Evolutionary conservation across 768 basidiomycete species (phyloP), one percentile per base, ranked within the genome.

Genomic region (Fomitopsis serialis): DNA sequence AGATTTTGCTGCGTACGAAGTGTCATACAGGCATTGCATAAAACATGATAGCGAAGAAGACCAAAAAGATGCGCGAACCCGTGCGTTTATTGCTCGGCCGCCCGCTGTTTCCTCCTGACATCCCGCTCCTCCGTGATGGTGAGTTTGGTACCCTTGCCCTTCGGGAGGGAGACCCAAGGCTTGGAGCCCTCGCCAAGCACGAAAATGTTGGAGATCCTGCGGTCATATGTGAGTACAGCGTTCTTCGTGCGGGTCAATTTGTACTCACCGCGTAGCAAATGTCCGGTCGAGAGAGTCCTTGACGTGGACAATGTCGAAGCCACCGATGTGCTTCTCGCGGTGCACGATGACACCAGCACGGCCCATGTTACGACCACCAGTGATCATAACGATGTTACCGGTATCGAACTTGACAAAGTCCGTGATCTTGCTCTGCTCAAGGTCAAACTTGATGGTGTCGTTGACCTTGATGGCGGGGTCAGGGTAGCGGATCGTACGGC

Each of bases 301-400:
- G 65, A 98, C 91, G 68, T 98, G 96, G 54, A 98, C 92, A 56
- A 99, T 98, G 75, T 99, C 97, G 74, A 95, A 98, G 58, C 95
- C 96, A 71, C 97, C 97, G 61, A 92, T 76, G 73, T 98, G 97
- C 78, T 93, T 93, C 81, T 98, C 97, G 62, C 89, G 83, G 77
- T 96, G 92, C 49, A 92, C 85, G 66, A 99, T 97, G 58, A 93
- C 84, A 77, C 97, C 97, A 53, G 86, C 89, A 76, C 97, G 85
- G 61, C 97, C 97, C 93, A 98, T 98, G 87, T 98, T 99, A 71
- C 96, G 93, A 58, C 97, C 97, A 68, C 97, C 97, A 58, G 97
- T 99, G 76, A 97, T 82, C 80, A 96, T 92, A 71, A 91, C 92
- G 59, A 96, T 84, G 79, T 98, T 97, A 55, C 96, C 95, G 40